Conservation (phyloP, 2,329 filamentous ascomycete genomes). For the Dendrostoma leiphaemia region DNA sequence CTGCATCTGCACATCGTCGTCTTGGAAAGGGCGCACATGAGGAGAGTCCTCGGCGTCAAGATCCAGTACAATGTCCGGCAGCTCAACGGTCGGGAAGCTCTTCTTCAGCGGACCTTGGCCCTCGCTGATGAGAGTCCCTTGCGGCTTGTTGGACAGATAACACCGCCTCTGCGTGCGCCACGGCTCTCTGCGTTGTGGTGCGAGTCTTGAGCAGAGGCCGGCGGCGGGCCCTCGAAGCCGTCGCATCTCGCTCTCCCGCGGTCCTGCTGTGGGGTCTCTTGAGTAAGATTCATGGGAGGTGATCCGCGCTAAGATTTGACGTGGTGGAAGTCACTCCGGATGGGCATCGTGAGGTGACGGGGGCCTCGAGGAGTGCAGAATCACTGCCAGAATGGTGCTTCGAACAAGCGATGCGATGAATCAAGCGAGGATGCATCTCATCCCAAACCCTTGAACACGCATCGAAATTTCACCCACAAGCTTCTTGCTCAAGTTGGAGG, state of each 20-base stretch:
- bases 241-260: conserved; percentile 1
- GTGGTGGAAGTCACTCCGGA: neutral
- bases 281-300: conserved; percentile 5
- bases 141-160: neutral
- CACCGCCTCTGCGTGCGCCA: neutral
- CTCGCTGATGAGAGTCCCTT: neutral
- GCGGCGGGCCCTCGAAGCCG: neutral
- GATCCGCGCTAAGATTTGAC: neutral
- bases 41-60: conserved; percentile 48
- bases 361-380: neutral
- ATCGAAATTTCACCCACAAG: neutral
- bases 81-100: conserved; percentile 29
- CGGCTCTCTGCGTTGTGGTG: neutral
- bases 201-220: conserved; percentile 1
- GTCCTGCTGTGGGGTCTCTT: neutral
- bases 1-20: conserved; percentile 33
- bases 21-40: conserved; percentile 40
- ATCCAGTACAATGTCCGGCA: conserved; percentile 46
- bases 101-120: neutral
- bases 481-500: neutral
- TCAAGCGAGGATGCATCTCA: neutral
- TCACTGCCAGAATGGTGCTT: neutral
- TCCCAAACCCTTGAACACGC: neutral
- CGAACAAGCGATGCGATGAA: no score
- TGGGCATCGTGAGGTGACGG: neutral